A percentile compares a stretch with the other conserved stretches of the same genome.
phyloP scores from a whole-genome alignment of 371 early-diverging fungal genomes.

The Rozella allomycis region DNA sequence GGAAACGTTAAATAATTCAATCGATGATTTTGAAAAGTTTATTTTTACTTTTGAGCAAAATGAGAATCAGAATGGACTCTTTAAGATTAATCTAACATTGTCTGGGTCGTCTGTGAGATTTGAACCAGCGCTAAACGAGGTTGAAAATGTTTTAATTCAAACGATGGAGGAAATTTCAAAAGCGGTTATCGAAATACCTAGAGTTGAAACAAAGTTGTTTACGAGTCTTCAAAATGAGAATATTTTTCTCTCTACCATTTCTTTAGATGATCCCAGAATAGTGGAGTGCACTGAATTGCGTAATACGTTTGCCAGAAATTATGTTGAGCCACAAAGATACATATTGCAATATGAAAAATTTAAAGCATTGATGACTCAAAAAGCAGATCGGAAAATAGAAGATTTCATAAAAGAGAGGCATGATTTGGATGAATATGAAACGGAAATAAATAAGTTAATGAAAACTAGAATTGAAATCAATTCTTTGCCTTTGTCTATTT shows the following conservation, averaged over 20 bases:
- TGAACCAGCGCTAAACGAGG: slow-evolving; percentile 25
- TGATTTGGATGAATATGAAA: slow-evolving; percentile 26
- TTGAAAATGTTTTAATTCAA: slow-evolving; percentile 15
- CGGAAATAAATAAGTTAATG: slow-evolving; percentile 27
- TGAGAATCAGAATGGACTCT: slow-evolving; percentile 13
- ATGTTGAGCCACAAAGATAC: slow-evolving; percentile 25
- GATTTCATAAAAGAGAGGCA: slow-evolving; percentile 33
- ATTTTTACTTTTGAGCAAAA: slow-evolving; percentile 14
- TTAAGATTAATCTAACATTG: slow-evolving; percentile 16
- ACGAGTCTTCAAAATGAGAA: slow-evolving; percentile 14
- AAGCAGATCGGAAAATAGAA: slow-evolving; percentile 30
- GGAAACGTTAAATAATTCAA: slow-evolving; percentile 12
- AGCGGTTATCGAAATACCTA: slow-evolving; percentile 17
- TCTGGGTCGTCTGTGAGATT: slow-evolving; percentile 24
- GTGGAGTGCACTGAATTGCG: slow-evolving; percentile 19
- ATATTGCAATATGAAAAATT: slow-evolving; percentile 27
- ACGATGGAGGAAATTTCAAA: slow-evolving; percentile 23
- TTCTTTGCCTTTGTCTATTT: slow-evolving; percentile 15
- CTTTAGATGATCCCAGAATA: slow-evolving; percentile 23
- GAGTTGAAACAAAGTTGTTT: slow-evolving; percentile 30
- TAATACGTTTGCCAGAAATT: slow-evolving; percentile 18
- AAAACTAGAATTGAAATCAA: slow-evolving; percentile 21
- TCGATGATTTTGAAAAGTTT: slow-evolving; percentile 20
- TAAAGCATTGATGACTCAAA: slow-evolving; percentile 25
- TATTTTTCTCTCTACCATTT: slow-evolving; percentile 14